Evolutionary conservation across 1,139 yeast genomes (phyloP), one percentile per base, ranked within the genome.

Genomic region (Neolecta irregularis): DNA sequence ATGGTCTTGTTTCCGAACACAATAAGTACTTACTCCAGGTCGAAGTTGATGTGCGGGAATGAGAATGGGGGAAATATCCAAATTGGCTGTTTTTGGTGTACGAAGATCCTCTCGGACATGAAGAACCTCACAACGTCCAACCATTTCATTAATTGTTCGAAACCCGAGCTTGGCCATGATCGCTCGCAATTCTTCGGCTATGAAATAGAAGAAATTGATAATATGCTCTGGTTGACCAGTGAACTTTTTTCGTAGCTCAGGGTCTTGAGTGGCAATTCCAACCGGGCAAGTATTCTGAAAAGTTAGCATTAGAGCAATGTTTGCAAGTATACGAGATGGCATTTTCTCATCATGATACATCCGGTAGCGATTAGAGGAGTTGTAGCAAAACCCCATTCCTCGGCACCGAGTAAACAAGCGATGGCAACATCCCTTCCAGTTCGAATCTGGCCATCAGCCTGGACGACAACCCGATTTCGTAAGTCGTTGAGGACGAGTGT

Each of bases 191-290:
- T 88, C 98, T 51, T 83, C 81, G 39, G 95, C 75, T 56, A 88
- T 66, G 61, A 85, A 88, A 64, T 77, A 88, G 69, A 88, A 88
- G 67, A 88, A 88, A 67, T 88, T 88, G 60, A 88, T 85, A 42
- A 88, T 96, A 53, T 88, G 96, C 60, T 88, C 98, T 37, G 98
- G 98, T 40, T 95, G 85, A 54, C 98, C 98, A 51, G 71, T 68
- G 61, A 88, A 88, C 60, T 85, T 88, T 62, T 71, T 72, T 61
- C 98, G 74, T 49, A 88, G 69, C 47, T 74, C 81, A 21, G 96
- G 95, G 57, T 88, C 96, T 59, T 88, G 98, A 26, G 98, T 88
- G 32, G 98, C 98, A 62, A 88, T 80, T 62, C 98, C 98, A 37
- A 85, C 96, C 24, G 98, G 94, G 61, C 98, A 88, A 31, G 93